Evolutionary conservation across 2,329 filamentous ascomycete genomes (phyloP).

Genomic region (Ceratocystis eucalypticola): DNA sequence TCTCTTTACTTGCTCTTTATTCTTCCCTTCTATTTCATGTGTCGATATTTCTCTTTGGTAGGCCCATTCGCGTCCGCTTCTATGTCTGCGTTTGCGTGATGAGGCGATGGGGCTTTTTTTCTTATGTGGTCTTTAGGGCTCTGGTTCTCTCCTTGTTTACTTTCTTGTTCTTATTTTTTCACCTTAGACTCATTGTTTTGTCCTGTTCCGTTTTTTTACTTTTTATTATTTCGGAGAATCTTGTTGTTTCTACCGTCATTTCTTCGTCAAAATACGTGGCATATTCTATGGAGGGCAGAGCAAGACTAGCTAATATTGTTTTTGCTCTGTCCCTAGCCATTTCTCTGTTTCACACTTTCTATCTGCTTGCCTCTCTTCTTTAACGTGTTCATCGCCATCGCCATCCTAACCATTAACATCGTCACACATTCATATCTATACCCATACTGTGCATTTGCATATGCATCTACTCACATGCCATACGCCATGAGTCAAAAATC

Average conservation of each 20-base stretch:
- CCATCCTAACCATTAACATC: neutral
- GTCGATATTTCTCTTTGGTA: neutral
- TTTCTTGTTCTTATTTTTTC: neutral
- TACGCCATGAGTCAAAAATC: too few relatives aligned
- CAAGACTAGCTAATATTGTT: too few relatives aligned
- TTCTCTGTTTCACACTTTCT: neutral
- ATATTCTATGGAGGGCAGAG: too few relatives aligned
- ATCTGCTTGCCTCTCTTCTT: neutral
- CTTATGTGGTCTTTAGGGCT: constrained; percentile 5
- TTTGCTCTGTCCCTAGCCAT: neutral
- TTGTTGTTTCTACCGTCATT: neutral
- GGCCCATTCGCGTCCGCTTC: neutral
- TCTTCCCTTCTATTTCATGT: constrained; percentile 4
- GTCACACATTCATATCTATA: neutral
- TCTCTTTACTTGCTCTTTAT: neutral
- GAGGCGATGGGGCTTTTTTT: constrained; percentile 8
- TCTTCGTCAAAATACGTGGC: neutral
- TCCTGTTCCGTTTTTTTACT: neutral
- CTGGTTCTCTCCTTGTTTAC: constrained; percentile 1
- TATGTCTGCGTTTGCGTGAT: too few relatives aligned
- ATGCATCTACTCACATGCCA: neutral
- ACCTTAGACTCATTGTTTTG: neutral
- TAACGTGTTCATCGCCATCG: neutral
- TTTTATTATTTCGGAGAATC: neutral
- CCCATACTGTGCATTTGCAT: neutral